Percentiles rank a stretch among this genome's conserved stretches.
Conservation (phyloP, 2,329 filamentous ascomycete genomes). For the Lasiodiplodia gonubiensis region DNA sequence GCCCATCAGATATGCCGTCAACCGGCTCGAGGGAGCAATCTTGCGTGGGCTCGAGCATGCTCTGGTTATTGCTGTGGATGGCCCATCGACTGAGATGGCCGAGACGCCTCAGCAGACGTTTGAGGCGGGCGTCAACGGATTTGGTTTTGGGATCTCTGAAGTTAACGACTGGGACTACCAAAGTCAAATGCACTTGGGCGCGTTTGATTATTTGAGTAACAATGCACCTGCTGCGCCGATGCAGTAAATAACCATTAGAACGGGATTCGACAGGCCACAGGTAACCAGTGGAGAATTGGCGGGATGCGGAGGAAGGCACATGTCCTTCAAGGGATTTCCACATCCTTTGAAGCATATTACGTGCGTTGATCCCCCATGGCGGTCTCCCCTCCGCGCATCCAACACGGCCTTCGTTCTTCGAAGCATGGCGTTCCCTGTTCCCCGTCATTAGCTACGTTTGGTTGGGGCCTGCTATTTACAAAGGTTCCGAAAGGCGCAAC, state of each 20-base stretch:
- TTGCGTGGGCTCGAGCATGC: conserved; percentile 47
- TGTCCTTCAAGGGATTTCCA: neutral
- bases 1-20: conserved; percentile 47
- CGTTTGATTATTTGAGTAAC: conserved; percentile 40
- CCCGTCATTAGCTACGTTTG: conserved; percentile 2
- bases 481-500: conserved; percentile 5
- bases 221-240: conserved; percentile 8
- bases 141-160: conserved; percentile 42
- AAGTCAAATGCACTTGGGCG: conserved; percentile 34
- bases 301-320: neutral
- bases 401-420: neutral
- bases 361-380: neutral
- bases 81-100: conserved; percentile 39
- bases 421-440: neutral
- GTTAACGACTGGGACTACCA: conserved; percentile 46
- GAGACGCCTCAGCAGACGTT: conserved; percentile 37
- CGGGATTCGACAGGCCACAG: neutral
- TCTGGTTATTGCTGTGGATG: conserved; percentile 44
- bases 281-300: neutral
- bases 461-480: conserved; percentile 9
- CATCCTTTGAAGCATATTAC: neutral
- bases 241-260: neutral
- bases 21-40: conserved; percentile 47
- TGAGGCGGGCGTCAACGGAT: conserved; percentile 31
- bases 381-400: neutral